A percentile compares a stretch with the other conserved stretches of the same genome.
phyloP scores from a whole-genome alignment of 192 early-diverging fungal genomes.

The Backusella macrospora region DNA sequence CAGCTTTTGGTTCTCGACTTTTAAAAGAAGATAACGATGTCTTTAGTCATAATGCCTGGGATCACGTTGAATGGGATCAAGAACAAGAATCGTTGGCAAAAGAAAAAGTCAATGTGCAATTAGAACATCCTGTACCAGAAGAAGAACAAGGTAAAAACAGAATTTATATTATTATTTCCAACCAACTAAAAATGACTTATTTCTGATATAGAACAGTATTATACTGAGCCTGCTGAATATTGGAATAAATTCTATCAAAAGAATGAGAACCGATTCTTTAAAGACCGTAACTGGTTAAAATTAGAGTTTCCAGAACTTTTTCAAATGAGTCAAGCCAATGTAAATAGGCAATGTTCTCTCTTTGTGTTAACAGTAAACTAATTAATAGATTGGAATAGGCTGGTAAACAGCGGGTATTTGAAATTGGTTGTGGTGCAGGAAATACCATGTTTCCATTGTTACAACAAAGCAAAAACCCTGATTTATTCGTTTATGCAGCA shows the following conservation, averaged over 20 bases:
- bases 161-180: not conserved
- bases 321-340: slow-evolving; percentile 43
- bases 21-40: slow-evolving; percentile 76
- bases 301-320: slow-evolving; percentile 93
- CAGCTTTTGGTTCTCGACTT: slow-evolving; percentile 74
- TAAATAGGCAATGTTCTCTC: slow-evolving; percentile 29
- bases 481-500: slow-evolving; percentile 87
- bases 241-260: slow-evolving; percentile 84
- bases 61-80: slow-evolving; percentile 88
- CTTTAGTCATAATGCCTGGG: slow-evolving; percentile 95
- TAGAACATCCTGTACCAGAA: slow-evolving; percentile 64
- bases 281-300: slow-evolving; percentile 95
- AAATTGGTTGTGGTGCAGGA: slow-evolving; percentile 97
- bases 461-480: slow-evolving; percentile 67
- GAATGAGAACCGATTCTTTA: slow-evolving; percentile 91
- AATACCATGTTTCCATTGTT: slow-evolving; percentile 95
- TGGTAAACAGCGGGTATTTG: slow-evolving; percentile 68
- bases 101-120: slow-evolving; percentile 75
- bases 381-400: slow-evolving; percentile 36
- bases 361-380: not conserved
- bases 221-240: slow-evolving; percentile 53
- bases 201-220: slow-evolving; percentile 39
- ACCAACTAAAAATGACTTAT: not conserved
- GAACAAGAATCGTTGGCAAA: slow-evolving; percentile 83
- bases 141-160: slow-evolving; percentile 50